These are phyloP conservation scores for Microbotryum lychnidis-dioicae DNA, from an alignment of 1,284 basidiomycete genomes.

Conservation along the genomic window DNA sequence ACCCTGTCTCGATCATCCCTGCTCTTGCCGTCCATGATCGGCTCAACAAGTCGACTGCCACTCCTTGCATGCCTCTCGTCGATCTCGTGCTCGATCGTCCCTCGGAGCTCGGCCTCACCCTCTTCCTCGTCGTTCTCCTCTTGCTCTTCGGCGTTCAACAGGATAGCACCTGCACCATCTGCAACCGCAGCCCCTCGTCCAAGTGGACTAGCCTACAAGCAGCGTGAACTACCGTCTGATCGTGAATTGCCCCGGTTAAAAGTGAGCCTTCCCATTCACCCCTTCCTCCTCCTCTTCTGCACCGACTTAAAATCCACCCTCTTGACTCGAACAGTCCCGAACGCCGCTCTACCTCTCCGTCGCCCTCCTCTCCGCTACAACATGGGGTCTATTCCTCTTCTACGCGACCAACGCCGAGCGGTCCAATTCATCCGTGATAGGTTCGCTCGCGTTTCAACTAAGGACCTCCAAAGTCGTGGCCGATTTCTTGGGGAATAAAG, in stretches of 20 bases:
- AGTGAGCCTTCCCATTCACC: not conserved
- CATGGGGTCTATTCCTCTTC: constrained; percentile 27
- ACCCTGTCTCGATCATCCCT: too few species aligned
- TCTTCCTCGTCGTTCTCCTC: not conserved
- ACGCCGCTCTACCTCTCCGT: constrained; percentile 25
- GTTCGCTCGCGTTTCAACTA: constrained; percentile 25
- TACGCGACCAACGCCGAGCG: constrained; percentile 32
- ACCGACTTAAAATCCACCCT: not conserved
- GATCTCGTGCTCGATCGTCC: not conserved
- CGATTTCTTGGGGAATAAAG: constrained; percentile 25
- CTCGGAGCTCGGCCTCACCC: not conserved
- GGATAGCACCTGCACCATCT: not conserved
- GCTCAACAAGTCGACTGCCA: too few species aligned
- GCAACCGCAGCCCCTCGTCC: too few species aligned
- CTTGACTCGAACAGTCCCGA: constrained; percentile 10
- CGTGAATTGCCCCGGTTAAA: constrained; percentile 15
- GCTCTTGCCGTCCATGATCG: too few species aligned
- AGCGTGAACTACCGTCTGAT: not conserved
- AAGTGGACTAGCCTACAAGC: too few species aligned
- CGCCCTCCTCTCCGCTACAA: constrained; percentile 10
- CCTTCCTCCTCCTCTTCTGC: not conserved
- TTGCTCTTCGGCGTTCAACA: not conserved
- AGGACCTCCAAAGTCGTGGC: constrained; percentile 17
- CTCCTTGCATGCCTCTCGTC: not conserved
- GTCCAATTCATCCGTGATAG: constrained; percentile 28